Conservation (phyloP, 768 basidiomycete species). For the Tulasnella sp. region DNA sequence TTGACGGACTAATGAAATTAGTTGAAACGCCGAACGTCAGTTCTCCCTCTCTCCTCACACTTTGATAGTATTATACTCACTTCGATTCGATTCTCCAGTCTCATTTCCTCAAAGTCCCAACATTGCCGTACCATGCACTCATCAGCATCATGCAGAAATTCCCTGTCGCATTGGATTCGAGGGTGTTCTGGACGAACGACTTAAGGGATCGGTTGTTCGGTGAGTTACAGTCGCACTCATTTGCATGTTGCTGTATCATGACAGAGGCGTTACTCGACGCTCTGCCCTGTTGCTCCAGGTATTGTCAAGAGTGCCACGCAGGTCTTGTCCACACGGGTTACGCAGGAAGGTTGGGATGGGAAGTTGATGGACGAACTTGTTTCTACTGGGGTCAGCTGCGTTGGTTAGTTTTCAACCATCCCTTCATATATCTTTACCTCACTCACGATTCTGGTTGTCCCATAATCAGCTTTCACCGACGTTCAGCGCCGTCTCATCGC, state of each 20-base stretch:
- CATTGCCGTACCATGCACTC: slow-evolving; percentile 70
- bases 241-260: too few species aligned
- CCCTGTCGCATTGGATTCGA: slow-evolving; percentile 45
- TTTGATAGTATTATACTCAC: not conserved
- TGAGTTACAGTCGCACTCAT: too few species aligned
- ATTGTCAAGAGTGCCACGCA: not conserved
- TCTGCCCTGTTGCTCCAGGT: not conserved
- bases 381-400: not conserved
- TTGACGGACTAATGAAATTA: slow-evolving; percentile 54
- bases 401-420: slow-evolving; percentile 4
- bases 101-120: slow-evolving; percentile 78
- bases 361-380: slow-evolving; percentile 1
- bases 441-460: slow-evolving; percentile 15
- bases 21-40: slow-evolving; percentile 70
- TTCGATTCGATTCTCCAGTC: slow-evolving; percentile 37
- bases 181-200: slow-evolving; percentile 58
- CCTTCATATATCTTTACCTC: slow-evolving; percentile 25
- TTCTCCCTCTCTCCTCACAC: slow-evolving; percentile 13
- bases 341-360: slow-evolving; percentile 4
- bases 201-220: slow-evolving; percentile 60
- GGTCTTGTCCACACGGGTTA: not conserved
- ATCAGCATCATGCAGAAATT: slow-evolving; percentile 68
- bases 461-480: slow-evolving; percentile 35
- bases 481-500: slow-evolving; percentile 50
- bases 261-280: not conserved